Evolutionary conservation across 495 filamentous ascomycete species (phyloP), one percentile per base, ranked within the genome.

Genomic region (Aspergillus indologenus): DNA sequence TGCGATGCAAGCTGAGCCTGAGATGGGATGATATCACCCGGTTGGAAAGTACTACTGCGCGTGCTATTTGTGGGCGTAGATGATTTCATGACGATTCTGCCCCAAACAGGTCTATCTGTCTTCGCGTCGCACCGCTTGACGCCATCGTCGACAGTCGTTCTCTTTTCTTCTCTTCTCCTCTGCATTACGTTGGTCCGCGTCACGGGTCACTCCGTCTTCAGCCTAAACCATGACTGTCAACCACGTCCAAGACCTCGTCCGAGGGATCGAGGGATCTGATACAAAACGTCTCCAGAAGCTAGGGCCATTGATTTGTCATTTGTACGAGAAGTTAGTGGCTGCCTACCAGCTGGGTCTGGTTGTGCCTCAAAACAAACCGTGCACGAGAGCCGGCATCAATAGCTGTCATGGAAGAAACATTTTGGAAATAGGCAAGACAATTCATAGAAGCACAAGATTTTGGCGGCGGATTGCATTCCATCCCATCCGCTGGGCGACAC

Each of bases 401-500:
- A 4, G 5, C 2, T 40, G 34, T 11, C 12, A 40, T 14, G 12
- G 9, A 40, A 40, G 34, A 40, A 40, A 7, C 5, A 14, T 15
- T 40, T 29, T 29, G 5, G 12, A 40, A 2, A 8, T 40, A 40
- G 34, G 34, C 12, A 40, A 29, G 34, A 40, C 34, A 40, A 11
- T 15, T 40, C 34, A 40, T 11, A 40, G 7, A 40, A 40, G 34
- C 34, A 40, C 6, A 40, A 15, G 6, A 7, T 40, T 40, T 4
- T 3, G 34, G 34, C 34, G 34, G 34, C 12, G 12, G 12, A 14
- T 6, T 40, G 2, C 7, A 11, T 40, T 14, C 34, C 34, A 40
- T 40, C 12, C 12, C 34, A 40, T 40, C 34, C 34, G 5, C 34
- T 40, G 5, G 26, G 65, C 66, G 68, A 64, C 66, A 56, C 29